Percentiles rank a stretch among this genome's conserved stretches.
These are phyloP conservation scores for Aspergillus bridgeri DNA, from an alignment of 495 filamentous ascomycete species.

Conservation along the genomic window DNA sequence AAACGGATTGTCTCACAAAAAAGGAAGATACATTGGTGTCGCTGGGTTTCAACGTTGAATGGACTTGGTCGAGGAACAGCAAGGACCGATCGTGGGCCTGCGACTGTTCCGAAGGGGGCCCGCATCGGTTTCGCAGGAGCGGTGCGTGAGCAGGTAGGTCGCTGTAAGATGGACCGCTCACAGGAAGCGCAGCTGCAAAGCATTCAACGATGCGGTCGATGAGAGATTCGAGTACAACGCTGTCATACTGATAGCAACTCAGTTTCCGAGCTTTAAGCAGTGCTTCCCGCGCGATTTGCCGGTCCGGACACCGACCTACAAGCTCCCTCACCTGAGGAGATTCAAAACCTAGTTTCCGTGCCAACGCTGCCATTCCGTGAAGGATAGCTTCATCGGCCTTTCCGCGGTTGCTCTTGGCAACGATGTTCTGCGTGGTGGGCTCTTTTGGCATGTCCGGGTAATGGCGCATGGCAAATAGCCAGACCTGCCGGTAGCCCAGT, in stretches of 20 bases:
- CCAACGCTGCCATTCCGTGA: conserved; percentile 27
- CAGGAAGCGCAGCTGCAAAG: conserved; percentile 16
- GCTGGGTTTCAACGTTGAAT: conserved; percentile 12
- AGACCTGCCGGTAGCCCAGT: neutral
- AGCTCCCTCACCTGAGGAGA: conserved; percentile 23
- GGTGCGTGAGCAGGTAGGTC: conserved; percentile 12
- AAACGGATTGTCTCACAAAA: conserved; percentile 29
- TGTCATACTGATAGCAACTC: conserved; percentile 25
- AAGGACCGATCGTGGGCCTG: conserved; percentile 18
- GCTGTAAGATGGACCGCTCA: conserved; percentile 5
- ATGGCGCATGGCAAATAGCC: neutral
- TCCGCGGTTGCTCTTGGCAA: conserved; percentile 17
- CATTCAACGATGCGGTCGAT: conserved; percentile 20
- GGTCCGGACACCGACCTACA: conserved; percentile 23
- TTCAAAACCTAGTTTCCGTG: conserved; percentile 26
- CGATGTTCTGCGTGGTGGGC: conserved; percentile 3
- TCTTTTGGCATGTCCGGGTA: neutral
- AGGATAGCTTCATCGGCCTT: conserved; percentile 26
- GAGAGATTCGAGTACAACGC: conserved; percentile 16
- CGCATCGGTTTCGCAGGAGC: conserved; percentile 16
- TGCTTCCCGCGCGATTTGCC: conserved; percentile 26
- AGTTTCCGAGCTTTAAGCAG: conserved; percentile 33
- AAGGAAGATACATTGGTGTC: conserved; percentile 26
- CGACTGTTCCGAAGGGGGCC: conserved; percentile 15
- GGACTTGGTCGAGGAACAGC: conserved; percentile 29